Evolutionary conservation across 176 grass and related monocot genomes (phyloP).

Genomic region (Echinochloa phyllopogon): DNA sequence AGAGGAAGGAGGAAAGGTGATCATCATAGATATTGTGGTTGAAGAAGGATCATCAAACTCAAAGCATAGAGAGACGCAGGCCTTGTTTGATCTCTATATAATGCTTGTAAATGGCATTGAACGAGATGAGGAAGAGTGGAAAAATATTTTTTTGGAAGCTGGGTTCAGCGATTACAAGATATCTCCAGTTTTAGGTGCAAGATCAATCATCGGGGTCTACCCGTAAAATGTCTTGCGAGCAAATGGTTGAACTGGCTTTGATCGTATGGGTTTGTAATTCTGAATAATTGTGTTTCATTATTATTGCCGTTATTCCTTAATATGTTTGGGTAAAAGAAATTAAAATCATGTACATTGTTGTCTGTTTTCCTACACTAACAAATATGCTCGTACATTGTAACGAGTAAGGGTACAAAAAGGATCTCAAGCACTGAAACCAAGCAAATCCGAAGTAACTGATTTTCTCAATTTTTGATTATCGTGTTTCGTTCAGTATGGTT

Average conservation of each 20-base stretch:
- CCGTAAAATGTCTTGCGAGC: background rate
- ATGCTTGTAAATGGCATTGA: constrained; percentile 42
- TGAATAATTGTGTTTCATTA: background rate
- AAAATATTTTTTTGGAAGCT: constrained; percentile 49
- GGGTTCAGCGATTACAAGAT: constrained; percentile 62
- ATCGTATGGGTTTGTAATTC: background rate
- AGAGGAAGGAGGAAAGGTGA: constrained; percentile 54
- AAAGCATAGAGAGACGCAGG: constrained; percentile 38
- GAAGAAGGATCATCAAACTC: background rate
- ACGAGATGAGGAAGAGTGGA: constrained; percentile 54
- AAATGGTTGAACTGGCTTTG: background rate
- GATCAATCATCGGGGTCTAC: constrained; percentile 43
- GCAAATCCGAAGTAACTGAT: no score
- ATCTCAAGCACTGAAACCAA: no score
- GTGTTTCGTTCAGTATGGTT: no score
- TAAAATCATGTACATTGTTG: no score
- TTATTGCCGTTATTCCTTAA: background rate
- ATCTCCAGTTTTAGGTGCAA: constrained; percentile 19
- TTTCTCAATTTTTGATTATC: no score
- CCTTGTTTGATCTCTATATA: constrained; percentile 44
- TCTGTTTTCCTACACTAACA: no score
- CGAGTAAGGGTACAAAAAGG: no score
- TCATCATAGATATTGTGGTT: constrained; percentile 55
- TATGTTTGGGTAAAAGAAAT: no score
- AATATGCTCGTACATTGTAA: no score